These are phyloP conservation scores for Xylaria acuta DNA, from an alignment of 495 filamentous ascomycete species.

Conservation along the genomic window DNA sequence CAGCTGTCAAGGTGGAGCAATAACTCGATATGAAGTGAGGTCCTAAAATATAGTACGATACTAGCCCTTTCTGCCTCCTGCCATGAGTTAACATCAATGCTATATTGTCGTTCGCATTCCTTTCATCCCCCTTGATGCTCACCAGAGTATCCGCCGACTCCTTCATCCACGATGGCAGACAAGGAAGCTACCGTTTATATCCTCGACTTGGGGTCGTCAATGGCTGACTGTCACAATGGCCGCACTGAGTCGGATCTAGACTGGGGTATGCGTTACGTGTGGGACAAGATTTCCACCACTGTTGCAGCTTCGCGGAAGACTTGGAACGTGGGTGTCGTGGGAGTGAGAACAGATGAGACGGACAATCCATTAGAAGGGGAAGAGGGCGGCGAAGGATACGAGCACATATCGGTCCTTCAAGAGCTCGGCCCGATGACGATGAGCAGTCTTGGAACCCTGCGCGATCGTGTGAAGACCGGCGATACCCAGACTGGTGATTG, in stretches of 20 bases:
- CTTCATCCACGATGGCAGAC: slow-evolving; percentile 71
- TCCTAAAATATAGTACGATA: background rate
- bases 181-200: slow-evolving; percentile 96
- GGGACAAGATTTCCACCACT: slow-evolving; percentile 90
- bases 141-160: background rate
- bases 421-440: slow-evolving; percentile 76
- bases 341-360: slow-evolving; percentile 80
- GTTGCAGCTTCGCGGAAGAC: slow-evolving; percentile 85
- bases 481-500: slow-evolving; percentile 68
- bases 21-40: background rate
- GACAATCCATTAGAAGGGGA: slow-evolving; percentile 64
- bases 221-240: slow-evolving; percentile 77
- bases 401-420: slow-evolving; percentile 77
- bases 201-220: slow-evolving; percentile 83
- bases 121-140: background rate
- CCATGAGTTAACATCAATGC: slow-evolving; percentile 25
- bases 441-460: slow-evolving; percentile 69
- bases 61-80: background rate
- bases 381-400: slow-evolving; percentile 67
- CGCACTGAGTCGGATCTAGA: slow-evolving; percentile 82
- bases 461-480: slow-evolving; percentile 69
- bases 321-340: slow-evolving; percentile 78
- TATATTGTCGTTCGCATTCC: slow-evolving; percentile 2
- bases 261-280: slow-evolving; percentile 90
- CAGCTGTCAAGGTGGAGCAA: slow-evolving; percentile 18